These are phyloP conservation scores for Cladophialophora chaetospira DNA, from an alignment of 2,329 filamentous ascomycete species.

Conservation along the genomic window DNA sequence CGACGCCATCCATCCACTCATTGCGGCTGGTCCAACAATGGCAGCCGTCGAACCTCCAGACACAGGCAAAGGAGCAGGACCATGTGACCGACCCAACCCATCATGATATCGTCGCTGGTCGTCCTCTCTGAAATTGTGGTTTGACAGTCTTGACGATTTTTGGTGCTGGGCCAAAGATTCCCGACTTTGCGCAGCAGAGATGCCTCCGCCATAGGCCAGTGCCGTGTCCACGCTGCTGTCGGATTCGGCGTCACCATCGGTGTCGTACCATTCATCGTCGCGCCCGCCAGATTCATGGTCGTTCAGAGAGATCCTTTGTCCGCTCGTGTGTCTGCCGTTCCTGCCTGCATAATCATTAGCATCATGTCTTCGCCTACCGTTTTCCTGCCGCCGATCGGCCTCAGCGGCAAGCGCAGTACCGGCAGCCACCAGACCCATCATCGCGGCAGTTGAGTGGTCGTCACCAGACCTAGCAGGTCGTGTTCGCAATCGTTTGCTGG, in stretches of 20 bases:
- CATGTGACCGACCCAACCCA: background rate
- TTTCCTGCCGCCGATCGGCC: slow-evolving; percentile 29
- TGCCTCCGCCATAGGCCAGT: slow-evolving; percentile 61
- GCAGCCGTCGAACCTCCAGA: slow-evolving; percentile 39
- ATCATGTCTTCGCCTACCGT: slow-evolving; percentile 26
- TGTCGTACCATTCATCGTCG: slow-evolving; percentile 62
- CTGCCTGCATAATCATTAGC: slow-evolving; percentile 28
- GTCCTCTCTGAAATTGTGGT: slow-evolving; percentile 30
- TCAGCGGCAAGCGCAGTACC: slow-evolving; percentile 50
- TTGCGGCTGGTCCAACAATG: slow-evolving; percentile 46
- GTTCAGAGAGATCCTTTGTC: slow-evolving; percentile 14
- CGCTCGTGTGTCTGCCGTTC: background rate
- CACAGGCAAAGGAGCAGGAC: slow-evolving; percentile 14
- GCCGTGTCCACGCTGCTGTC: slow-evolving; percentile 57
- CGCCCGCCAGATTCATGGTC: slow-evolving; percentile 36
- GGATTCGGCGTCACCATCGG: slow-evolving; percentile 56
- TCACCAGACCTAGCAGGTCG: slow-evolving; percentile 29
- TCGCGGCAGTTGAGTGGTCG: slow-evolving; percentile 47
- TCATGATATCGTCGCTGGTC: slow-evolving; percentile 1
- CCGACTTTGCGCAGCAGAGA: slow-evolving; percentile 46
- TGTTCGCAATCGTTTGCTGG: slow-evolving; percentile 36
- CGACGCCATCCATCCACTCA: slow-evolving; percentile 44
- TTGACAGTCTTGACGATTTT: slow-evolving; percentile 44
- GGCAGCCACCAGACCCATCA: slow-evolving; percentile 52
- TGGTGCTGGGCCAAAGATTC: slow-evolving; percentile 57